These are phyloP conservation scores for Macrocystidia cucumis DNA, from an alignment of 1,284 basidiomycete species.

Conservation along the genomic window DNA sequence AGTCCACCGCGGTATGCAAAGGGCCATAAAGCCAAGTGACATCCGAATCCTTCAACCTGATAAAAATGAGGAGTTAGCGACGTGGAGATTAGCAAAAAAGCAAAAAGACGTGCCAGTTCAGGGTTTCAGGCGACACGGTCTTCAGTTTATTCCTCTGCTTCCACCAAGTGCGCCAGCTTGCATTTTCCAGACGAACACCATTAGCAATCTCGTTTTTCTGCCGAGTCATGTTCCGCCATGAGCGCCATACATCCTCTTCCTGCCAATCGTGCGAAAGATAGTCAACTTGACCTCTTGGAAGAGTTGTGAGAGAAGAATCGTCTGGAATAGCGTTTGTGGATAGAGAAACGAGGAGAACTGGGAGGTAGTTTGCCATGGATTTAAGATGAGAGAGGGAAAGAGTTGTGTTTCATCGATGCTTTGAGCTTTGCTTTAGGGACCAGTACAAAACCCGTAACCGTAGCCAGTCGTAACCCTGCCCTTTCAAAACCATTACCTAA, in stretches of 20 bases:
- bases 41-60: conserved; percentile 97
- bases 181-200: conserved; percentile 93
- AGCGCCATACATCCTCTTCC: conserved; percentile 98
- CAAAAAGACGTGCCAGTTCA: conserved; percentile 83
- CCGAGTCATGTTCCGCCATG: conserved; percentile 97
- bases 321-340: conserved; percentile 51
- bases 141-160: conserved; percentile 97
- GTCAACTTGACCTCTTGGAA: conserved; percentile 70
- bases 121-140: conserved; percentile 93
- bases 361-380: conserved; percentile 59
- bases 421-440: no score
- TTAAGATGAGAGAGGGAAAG: not conserved
- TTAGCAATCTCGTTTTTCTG: conserved; percentile 99
- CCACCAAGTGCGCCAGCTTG: conserved; percentile 98
- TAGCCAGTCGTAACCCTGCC: no score
- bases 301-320: conserved; percentile 58
- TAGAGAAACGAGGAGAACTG: conserved; percentile 59
- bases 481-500: no score
- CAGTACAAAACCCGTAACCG: no score
- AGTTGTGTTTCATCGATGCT: not conserved
- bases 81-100: no score
- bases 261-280: conserved; percentile 93
- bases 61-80: conserved; percentile 6
- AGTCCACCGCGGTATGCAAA: conserved; percentile 85
- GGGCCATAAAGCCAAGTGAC: conserved; percentile 99